Evolutionary conservation across 371 early-diverging fungal species (phyloP).

Genomic region (Mortierella sp.): DNA sequence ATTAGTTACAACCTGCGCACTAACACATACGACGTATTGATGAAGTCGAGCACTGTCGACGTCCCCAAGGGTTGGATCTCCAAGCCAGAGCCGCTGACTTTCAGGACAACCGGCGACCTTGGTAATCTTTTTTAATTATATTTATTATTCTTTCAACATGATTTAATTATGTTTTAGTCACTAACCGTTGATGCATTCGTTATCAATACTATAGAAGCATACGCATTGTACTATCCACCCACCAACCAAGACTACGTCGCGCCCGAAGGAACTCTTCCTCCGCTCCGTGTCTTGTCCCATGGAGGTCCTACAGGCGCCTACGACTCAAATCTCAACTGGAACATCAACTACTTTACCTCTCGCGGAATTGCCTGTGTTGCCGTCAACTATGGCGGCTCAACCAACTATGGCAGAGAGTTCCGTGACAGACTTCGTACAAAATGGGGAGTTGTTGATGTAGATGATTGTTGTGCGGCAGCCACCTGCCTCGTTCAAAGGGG

Average conservation of each 20-base stretch:
- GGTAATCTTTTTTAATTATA: constrained; percentile 26
- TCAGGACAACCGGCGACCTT: constrained; percentile 65
- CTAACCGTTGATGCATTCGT: no score
- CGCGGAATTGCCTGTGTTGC: constrained; percentile 82
- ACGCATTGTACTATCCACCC: constrained; percentile 76
- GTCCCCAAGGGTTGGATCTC: constrained; percentile 67
- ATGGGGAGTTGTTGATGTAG: constrained; percentile 84
- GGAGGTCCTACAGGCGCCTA: constrained; percentile 77
- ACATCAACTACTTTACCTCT: constrained; percentile 81
- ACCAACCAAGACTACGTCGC: constrained; percentile 70
- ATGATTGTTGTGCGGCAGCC: constrained; percentile 82
- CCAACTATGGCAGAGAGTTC: constrained; percentile 80
- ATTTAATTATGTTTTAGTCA: no score
- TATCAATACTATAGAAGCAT: constrained; percentile 59
- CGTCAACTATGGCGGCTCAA: constrained; percentile 85
- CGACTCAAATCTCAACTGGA: constrained; percentile 57
- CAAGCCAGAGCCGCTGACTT: constrained; percentile 71
- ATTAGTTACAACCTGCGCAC: constrained; percentile 45
- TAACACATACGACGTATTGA: constrained; percentile 33
- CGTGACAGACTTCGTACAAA: constrained; percentile 75
- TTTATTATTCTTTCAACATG: constrained; percentile 7
- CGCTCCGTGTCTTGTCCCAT: constrained; percentile 76
- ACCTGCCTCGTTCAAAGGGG: constrained; percentile 70
- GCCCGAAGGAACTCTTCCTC: constrained; percentile 69
- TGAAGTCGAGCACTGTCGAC: constrained; percentile 40